Evolutionary conservation across 345 rosid species (phyloP).

Genomic region (Euphorbia tirucalli): DNA sequence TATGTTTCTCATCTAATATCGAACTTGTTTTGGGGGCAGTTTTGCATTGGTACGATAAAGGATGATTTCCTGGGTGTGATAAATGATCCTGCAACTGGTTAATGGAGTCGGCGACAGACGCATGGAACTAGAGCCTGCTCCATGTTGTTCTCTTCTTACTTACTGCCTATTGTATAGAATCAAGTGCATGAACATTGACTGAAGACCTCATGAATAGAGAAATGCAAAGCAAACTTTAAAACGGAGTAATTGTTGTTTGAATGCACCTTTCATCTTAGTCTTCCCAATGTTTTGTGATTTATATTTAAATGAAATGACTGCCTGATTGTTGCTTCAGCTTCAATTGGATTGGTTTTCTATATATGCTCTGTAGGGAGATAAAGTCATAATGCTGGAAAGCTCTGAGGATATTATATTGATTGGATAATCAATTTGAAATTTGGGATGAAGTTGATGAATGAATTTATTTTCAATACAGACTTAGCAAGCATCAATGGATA

Average conservation of each 20-base stretch:
- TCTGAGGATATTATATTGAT: no score
- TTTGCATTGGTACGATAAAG: slow-evolving; percentile 91
- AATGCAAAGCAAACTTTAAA: background rate
- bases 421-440: no score
- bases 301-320: background rate
- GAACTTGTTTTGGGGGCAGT: slow-evolving; percentile 42
- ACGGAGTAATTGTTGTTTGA: background rate
- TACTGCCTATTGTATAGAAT: background rate
- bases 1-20: background rate
- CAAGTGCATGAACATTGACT: background rate
- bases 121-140: background rate
- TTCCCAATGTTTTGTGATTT: background rate
- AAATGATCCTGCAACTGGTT: slow-evolving; percentile 70
- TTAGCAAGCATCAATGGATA: no score
- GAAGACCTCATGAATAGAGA: no score
- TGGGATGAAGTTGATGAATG: no score
- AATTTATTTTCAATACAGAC: no score
- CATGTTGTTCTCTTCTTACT: background rate
- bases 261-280: background rate
- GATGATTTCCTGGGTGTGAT: slow-evolving; percentile 95
- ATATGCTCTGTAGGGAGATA: no score
- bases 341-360: no score
- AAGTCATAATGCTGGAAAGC: no score
- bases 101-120: slow-evolving; percentile 17
- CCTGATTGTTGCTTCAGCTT: background rate